Evolutionary conservation across 2,329 filamentous ascomycete species (phyloP).

Genomic region (Beauveria caledonica): DNA sequence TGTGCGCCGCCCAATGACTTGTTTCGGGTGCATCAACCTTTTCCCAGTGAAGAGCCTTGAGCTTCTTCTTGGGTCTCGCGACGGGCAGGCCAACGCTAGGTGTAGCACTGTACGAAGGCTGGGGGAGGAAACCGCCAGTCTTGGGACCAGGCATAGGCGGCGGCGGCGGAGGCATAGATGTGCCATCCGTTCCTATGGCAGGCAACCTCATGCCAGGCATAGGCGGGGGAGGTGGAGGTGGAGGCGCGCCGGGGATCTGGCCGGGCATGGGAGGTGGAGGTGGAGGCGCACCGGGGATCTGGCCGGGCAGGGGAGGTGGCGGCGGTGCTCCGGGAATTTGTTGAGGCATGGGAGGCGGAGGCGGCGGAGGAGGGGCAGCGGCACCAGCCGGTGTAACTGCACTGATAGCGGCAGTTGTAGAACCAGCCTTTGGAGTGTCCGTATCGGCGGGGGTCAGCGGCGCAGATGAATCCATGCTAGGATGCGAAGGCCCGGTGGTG

Average conservation of each 20-base stretch:
- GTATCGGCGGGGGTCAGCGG: slow-evolving; percentile 57
- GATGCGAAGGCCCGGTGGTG: slow-evolving; percentile 67
- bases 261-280: slow-evolving; percentile 32
- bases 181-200: slow-evolving; percentile 29
- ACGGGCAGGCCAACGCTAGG: slow-evolving; percentile 62
- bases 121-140: slow-evolving; percentile 68
- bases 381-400: slow-evolving; percentile 25
- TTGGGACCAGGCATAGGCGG: slow-evolving; percentile 60
- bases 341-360: slow-evolving; percentile 35
- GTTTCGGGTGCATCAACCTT: slow-evolving; percentile 90
- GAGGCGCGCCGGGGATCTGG: slow-evolving; percentile 22
- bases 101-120: slow-evolving; percentile 46
- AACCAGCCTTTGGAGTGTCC: slow-evolving; percentile 53
- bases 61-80: slow-evolving; percentile 94
- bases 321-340: too few species aligned
- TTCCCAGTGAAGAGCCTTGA: slow-evolving; percentile 98
- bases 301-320: slow-evolving; percentile 29
- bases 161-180: slow-evolving; percentile 44
- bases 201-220: slow-evolving; percentile 29
- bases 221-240: slow-evolving; percentile 29
- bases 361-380: slow-evolving; percentile 36
- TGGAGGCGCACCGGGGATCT: slow-evolving; percentile 20
- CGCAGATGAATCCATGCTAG: slow-evolving; percentile 63
- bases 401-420: slow-evolving; percentile 30
- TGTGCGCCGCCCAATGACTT: slow-evolving; percentile 85